Evolutionary conservation across 495 filamentous ascomycete genomes (phyloP).

Genomic region (Xylaria palmicola): DNA sequence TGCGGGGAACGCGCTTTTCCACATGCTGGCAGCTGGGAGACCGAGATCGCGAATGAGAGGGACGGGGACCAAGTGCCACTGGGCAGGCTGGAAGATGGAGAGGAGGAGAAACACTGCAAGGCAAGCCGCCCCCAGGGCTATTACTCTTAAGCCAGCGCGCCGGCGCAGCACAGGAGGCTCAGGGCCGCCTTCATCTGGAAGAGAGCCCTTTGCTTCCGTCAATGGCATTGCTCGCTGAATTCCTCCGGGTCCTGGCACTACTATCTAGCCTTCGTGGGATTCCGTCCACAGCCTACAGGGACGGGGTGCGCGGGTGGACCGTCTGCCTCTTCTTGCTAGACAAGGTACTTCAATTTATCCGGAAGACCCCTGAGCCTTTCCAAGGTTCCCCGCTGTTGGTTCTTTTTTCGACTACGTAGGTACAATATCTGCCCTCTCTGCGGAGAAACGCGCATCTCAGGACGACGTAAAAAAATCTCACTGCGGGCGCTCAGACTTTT

Average conservation of each 20-base stretch:
- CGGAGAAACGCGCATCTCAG: not conserved
- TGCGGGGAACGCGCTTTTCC: slow-evolving; percentile 29
- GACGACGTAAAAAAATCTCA: not conserved
- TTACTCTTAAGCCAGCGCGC: slow-evolving; percentile 6
- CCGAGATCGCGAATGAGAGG: slow-evolving; percentile 4
- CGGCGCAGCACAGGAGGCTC: not conserved
- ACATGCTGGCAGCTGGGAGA: slow-evolving; percentile 24
- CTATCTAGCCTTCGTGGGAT: not conserved
- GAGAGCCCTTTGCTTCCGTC: slow-evolving; percentile 7
- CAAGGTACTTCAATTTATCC: slow-evolving; percentile 9
- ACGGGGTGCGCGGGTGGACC: not conserved
- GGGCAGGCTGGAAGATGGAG: slow-evolving; percentile 1
- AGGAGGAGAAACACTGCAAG: slow-evolving; percentile 23
- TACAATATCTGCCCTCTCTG: too few relatives aligned
- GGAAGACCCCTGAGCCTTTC: slow-evolving; percentile 5
- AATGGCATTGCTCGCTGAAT: slow-evolving; percentile 2
- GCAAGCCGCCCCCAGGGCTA: slow-evolving; percentile 21
- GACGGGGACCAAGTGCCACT: slow-evolving; percentile 17
- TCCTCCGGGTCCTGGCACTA: not conserved
- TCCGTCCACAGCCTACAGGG: not conserved
- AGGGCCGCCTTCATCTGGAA: not conserved
- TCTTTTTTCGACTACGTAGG: not conserved
- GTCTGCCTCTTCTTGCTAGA: not conserved
- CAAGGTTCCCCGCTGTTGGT: slow-evolving; percentile 6
- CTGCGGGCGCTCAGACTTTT: slow-evolving; percentile 1